phyloP scores from a whole-genome alignment of 192 early-diverging fungal genomes.

The Backusella parvicylindrica region DNA sequence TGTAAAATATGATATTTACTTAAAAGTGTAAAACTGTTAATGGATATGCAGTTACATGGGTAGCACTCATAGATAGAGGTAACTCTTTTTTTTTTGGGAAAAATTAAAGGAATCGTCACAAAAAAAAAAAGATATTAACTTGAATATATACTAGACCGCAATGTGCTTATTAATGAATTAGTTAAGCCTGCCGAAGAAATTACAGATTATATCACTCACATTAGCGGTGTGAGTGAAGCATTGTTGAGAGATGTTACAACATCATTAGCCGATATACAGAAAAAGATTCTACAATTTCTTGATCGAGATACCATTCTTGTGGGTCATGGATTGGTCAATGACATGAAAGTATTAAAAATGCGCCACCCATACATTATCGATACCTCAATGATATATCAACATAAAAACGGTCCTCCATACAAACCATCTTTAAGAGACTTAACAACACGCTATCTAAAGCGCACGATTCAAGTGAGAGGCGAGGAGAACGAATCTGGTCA shows the following conservation, averaged over 20 bases:
- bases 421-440: slow-evolving; percentile 54
- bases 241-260: slow-evolving; percentile 41
- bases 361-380: slow-evolving; percentile 62
- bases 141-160: slow-evolving; percentile 12
- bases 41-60: slow-evolving; percentile 43
- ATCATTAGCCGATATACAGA: slow-evolving; percentile 45
- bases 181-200: slow-evolving; percentile 49
- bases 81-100: not conserved
- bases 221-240: slow-evolving; percentile 51
- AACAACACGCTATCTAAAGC: slow-evolving; percentile 46
- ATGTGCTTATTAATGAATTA: slow-evolving; percentile 41
- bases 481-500: slow-evolving; percentile 41
- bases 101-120: not conserved
- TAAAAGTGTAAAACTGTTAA: slow-evolving; percentile 4
- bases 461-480: slow-evolving; percentile 45
- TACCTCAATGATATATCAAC: slow-evolving; percentile 55
- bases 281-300: slow-evolving; percentile 30
- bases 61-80: slow-evolving; percentile 43
- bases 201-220: slow-evolving; percentile 52
- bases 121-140: not conserved
- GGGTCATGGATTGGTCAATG: slow-evolving; percentile 61
- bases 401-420: slow-evolving; percentile 45
- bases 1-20: too few relatives aligned
- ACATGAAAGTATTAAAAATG: slow-evolving; percentile 59
- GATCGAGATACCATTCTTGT: slow-evolving; percentile 44